Base-by-base conservation (phyloP, 2,329 filamentous ascomycete species). In the Fusarium torulosum region DNA sequence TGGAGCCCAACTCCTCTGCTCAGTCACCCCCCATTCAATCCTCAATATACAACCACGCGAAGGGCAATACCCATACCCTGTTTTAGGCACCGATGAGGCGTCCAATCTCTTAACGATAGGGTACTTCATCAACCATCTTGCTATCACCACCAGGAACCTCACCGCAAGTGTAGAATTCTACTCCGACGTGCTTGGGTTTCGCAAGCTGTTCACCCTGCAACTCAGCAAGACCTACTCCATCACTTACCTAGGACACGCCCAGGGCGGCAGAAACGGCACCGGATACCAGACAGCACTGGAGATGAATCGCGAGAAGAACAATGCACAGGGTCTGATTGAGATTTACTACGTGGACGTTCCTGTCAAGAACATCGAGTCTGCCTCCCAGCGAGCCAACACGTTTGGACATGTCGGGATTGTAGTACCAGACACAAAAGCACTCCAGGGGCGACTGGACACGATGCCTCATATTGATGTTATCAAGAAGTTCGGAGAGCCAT, bases 241-340 rank as follows among this genome's bases (percentile, higher is more conserved):
- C 6, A 62, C 59, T 3, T 62, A 61, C 7, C 14, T 62, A 3
- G 59, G 27, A 2, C 56, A 61, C 8, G 41, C 55, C 1, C 41
- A 61, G 4, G 56, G 56, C 1, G 56, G 47, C 0, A 54, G 14
- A 8, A 62, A 62, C 1, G 35, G 47, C 8, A 61, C 56, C 3
- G 47, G 56, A 0, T 61, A 61, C 6, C 59, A 62, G 9, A 61
- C 59, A 1, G 11, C 35, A 6, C 11, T 42, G 0, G 59, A 62
- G 21, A 14, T 62, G 29, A 62, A 61, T 2, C 47, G 56, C 1
- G 47, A 54, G 13, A 62, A 61, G 6, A 61, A 61, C 1, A 62
- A 62, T 14, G 59, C 56, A 0, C 47, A 61, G 2, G 56, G 56
- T 15, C 40, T 62, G 1, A 9, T 62, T 5, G 59, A 62, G 14